Evolutionary conservation across 495 filamentous ascomycete species (phyloP).

Genomic region (Oleoguttula mirabilis): DNA sequence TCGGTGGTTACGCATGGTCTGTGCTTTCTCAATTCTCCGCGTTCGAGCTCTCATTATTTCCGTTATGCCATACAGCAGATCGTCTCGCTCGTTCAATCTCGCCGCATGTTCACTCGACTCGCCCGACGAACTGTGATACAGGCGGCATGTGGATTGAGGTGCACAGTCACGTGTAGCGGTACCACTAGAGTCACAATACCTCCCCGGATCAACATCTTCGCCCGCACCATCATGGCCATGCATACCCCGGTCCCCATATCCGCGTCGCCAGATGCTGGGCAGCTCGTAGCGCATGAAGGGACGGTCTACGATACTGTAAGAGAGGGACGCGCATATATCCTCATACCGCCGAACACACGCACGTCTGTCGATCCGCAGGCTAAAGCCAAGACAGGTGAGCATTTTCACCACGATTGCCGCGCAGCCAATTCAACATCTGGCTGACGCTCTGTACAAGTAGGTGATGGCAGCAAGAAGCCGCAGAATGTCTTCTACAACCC

Average conservation of each 20-base stretch:
- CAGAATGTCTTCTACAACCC: conserved; percentile 97
- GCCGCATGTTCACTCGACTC: too few relatives aligned
- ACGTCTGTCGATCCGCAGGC: conserved; percentile 32
- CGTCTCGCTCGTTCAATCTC: too few relatives aligned
- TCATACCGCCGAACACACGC: conserved; percentile 44
- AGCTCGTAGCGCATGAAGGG: conserved; percentile 34
- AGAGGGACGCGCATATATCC: conserved; percentile 57
- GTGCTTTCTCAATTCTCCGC: too few relatives aligned
- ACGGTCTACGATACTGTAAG: conserved; percentile 50
- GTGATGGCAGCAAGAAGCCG: conserved; percentile 8
- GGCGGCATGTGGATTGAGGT: not conserved
- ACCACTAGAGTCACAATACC: too few relatives aligned
- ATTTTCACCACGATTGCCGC: not conserved
- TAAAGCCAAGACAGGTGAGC: conserved; percentile 32
- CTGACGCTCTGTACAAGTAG: not conserved
- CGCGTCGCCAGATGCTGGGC: conserved; percentile 21
- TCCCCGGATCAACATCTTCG: too few relatives aligned
- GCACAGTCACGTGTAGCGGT: too few relatives aligned
- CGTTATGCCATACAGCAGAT: too few relatives aligned
- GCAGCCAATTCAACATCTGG: conserved; percentile 10
- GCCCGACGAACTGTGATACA: not conserved
- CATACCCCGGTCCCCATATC: not conserved
- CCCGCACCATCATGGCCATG: not conserved
- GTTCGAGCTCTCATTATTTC: too few relatives aligned
- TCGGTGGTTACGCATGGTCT: too few relatives aligned